Conservation (phyloP, 257 asterid species). For the Penstemon barbatus region DNA sequence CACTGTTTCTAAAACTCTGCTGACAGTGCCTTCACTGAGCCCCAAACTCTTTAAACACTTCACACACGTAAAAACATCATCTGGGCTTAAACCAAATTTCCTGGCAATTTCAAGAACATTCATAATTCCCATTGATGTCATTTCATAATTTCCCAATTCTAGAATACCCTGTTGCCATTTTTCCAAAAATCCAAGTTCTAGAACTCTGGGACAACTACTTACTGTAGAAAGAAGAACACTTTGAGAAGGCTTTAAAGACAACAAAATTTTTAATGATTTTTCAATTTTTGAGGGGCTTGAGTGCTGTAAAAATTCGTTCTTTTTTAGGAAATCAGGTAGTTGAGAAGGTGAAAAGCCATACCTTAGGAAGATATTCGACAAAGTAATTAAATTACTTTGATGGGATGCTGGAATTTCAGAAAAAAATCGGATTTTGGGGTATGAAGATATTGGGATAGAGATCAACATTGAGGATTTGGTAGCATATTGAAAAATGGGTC, state of each 20-base stretch:
- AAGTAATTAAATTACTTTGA: conserved; percentile 34
- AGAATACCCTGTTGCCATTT: conserved; percentile 52
- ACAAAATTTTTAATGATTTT: conserved; percentile 51
- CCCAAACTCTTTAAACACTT: conserved; percentile 54
- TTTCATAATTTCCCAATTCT: conserved; percentile 32
- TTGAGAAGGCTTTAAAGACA: conserved; percentile 48
- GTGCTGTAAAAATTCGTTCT: conserved; percentile 46
- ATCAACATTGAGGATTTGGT: conserved; percentile 5
- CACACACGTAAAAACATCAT: conserved; percentile 39
- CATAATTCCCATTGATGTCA: conserved; percentile 37
- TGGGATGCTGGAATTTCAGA: conserved; percentile 21
- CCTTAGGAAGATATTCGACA: conserved; percentile 54
- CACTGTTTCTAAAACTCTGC: conserved; percentile 57
- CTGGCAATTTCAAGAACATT: conserved; percentile 49
- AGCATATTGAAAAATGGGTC: not conserved
- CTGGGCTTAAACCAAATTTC: conserved; percentile 50
- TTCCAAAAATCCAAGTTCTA: conserved; percentile 49
- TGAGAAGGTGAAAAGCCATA: conserved; percentile 58
- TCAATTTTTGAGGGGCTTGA: conserved; percentile 44
- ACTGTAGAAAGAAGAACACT: conserved; percentile 60
- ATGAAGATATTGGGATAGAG: conserved; percentile 13
- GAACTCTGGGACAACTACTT: conserved; percentile 53
- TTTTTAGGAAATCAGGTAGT: conserved; percentile 46
- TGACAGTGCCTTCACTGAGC: conserved; percentile 43
- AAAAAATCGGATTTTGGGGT: conserved; percentile 18